Evolutionary conservation across 805 yeast genomes (phyloP).

Genomic region (Wickerhamomyces chaumierensis): DNA sequence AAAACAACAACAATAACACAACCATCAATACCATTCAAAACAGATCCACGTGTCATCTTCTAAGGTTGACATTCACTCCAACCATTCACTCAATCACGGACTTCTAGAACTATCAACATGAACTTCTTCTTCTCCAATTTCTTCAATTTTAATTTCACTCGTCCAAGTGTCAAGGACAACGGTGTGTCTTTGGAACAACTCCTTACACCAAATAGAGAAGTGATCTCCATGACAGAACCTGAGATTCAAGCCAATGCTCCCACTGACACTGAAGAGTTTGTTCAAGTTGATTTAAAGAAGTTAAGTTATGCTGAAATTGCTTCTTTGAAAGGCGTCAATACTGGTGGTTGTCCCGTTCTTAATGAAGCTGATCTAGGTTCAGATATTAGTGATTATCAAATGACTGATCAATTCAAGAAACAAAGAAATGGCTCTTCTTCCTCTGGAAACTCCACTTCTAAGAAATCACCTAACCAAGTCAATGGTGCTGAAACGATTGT

Average conservation of each 20-base stretch:
- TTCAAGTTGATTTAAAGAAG: slow-evolving; percentile 33
- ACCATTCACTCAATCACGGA: background rate
- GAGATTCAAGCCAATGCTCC: background rate
- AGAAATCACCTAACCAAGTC: background rate
- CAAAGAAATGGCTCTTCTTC: background rate
- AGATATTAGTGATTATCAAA: slow-evolving; percentile 12
- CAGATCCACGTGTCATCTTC: no score
- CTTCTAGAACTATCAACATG: background rate
- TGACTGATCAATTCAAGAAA: slow-evolving; percentile 8
- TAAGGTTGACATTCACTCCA: background rate
- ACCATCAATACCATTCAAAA: background rate
- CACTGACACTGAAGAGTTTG: slow-evolving; percentile 28
- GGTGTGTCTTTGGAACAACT: background rate
- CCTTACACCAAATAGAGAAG: background rate
- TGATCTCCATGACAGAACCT: background rate
- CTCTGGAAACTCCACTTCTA: background rate
- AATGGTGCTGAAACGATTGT: slow-evolving; percentile 7
- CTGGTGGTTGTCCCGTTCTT: slow-evolving; percentile 2
- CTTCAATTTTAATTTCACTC: background rate
- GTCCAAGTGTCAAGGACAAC: background rate
- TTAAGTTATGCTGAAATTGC: slow-evolving; percentile 47
- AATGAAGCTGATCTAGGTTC: slow-evolving; percentile 10
- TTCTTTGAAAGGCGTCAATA: slow-evolving; percentile 12
- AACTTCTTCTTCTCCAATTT: background rate
- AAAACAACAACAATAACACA: no score